Evolutionary conservation across 1,139 yeast species (phyloP), one percentile per base, ranked within the genome.

Genomic region (Candida pseudoviswanathii): DNA sequence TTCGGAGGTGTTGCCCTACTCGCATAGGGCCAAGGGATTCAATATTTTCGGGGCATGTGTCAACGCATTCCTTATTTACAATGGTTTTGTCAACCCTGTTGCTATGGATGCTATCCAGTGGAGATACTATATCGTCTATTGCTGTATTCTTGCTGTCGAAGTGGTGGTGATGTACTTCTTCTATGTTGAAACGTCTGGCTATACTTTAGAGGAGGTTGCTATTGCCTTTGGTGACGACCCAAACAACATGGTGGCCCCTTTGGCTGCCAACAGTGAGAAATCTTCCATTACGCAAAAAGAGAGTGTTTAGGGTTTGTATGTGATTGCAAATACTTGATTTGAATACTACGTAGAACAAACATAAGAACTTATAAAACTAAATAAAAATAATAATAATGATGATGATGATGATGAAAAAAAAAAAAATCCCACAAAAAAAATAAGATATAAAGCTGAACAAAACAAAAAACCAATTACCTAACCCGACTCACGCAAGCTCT

Each of bases 81-180:
- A 66, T 51, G 67, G 81, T 40, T 82, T 76, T 59, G 84, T 81
- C 47, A 81, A 81, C 58, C 81, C 86, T 4, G 73, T 82, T 58
- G 87, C 85, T 31, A 76, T 82, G 81, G 82, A 75, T 51, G 77
- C 78, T 32, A 77, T 82, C 54, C 72, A 70, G 38, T 82, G 85
- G 85, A 81, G 78, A 59, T 82, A 81, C 67, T 82, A 82, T 62
- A 80, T 82, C 55, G 84, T 82, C 7, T 81, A 64, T 63, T 66
- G 78, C 55, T 69, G 75, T 61, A 58, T 70, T 37, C 58, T 75
- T 43, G 70, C 64, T 1, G 73, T 70, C 41, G 79, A 75, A 54
- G 55, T 72, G 21, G 51, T 61, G 8, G 62, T 73, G 31, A 76
- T 73, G 36, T 70, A 62, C 58, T 71, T 79, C 64, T 67, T 71